Conservation (phyloP, 371 early-diverging fungal species). For the Mortierella sp. region DNA sequence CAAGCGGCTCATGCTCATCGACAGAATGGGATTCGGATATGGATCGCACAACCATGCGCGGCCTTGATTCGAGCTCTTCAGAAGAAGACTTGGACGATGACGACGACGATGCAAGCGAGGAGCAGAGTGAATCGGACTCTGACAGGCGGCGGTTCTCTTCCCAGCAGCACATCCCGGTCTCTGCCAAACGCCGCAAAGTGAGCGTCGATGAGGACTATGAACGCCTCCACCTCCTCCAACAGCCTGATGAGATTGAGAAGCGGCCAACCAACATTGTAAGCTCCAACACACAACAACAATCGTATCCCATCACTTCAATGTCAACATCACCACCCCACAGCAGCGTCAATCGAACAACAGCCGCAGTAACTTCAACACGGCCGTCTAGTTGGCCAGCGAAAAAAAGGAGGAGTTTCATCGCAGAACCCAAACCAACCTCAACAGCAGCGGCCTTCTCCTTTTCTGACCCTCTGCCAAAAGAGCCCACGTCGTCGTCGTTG, state of each 20-base stretch:
- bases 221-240: background rate
- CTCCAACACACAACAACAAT: slow-evolving; percentile 5
- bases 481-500: background rate
- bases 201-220: slow-evolving; percentile 33
- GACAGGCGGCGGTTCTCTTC: slow-evolving; percentile 12
- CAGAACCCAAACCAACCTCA: slow-evolving; percentile 15
- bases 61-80: background rate
- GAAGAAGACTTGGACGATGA: slow-evolving; percentile 1
- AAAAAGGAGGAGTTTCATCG: slow-evolving; percentile 32
- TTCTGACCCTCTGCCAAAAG: background rate
- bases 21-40: background rate
- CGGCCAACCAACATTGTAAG: background rate
- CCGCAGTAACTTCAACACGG: background rate
- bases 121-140: slow-evolving; percentile 19
- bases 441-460: slow-evolving; percentile 7
- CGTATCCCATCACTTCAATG: background rate
- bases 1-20: slow-evolving; percentile 9
- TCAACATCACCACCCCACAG: background rate
- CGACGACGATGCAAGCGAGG: background rate
- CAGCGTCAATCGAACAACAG: slow-evolving; percentile 7
- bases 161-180: slow-evolving; percentile 15
- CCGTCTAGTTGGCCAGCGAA: slow-evolving; percentile 27
- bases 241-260: slow-evolving; percentile 11
- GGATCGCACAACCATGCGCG: background rate
- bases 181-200: slow-evolving; percentile 41